Percentiles rank a stretch among this genome's conserved stretches.
phyloP scores from a whole-genome alignment of 495 filamentous ascomycete species.

The Penicillium paradoxum region DNA sequence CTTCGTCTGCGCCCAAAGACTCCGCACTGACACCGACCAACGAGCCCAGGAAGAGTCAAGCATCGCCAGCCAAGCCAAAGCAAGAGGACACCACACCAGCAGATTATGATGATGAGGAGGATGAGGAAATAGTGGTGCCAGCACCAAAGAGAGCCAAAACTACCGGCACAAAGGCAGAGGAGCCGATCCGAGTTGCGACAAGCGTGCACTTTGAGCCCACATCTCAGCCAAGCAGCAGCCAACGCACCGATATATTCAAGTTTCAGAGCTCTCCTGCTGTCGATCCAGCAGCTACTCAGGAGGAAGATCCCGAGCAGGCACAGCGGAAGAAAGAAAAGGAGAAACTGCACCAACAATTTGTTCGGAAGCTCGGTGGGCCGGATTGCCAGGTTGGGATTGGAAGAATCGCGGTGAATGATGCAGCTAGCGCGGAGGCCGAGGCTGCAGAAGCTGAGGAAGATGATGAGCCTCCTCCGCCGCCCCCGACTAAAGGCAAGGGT shows the following conservation, averaged over 20 bases:
- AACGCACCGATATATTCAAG: constrained; percentile 37
- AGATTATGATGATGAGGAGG: constrained; percentile 21
- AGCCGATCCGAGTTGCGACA: constrained; percentile 12
- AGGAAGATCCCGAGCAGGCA: constrained; percentile 45
- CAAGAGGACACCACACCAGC: constrained; percentile 13
- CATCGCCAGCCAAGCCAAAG: constrained; percentile 14
- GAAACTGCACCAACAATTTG: constrained; percentile 77
- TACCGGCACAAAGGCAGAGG: constrained; percentile 13
- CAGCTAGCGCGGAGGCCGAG: constrained; percentile 47
- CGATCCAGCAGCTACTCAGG: constrained; percentile 6
- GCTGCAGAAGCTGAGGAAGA: constrained; percentile 49
- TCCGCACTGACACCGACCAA: constrained; percentile 6
- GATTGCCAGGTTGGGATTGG: constrained; percentile 72
- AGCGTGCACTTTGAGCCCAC: constrained; percentile 7
- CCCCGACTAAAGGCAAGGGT: constrained; percentile 49
- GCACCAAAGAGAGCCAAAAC: constrained; percentile 35
- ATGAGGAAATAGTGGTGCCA: constrained; percentile 38
- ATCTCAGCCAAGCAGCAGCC: constrained; percentile 23
- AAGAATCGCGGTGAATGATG: constrained; percentile 52
- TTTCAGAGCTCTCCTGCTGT: constrained; percentile 37
- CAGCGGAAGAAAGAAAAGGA: constrained; percentile 51
- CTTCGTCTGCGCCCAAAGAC: constrained; percentile 7
- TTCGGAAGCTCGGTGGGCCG: constrained; percentile 79
- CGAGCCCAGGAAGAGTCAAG: constrained; percentile 13
- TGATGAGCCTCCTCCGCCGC: constrained; percentile 45